Base-by-base conservation (phyloP, 257 asterid genomes). In the Orobanche coerulescens region DNA sequence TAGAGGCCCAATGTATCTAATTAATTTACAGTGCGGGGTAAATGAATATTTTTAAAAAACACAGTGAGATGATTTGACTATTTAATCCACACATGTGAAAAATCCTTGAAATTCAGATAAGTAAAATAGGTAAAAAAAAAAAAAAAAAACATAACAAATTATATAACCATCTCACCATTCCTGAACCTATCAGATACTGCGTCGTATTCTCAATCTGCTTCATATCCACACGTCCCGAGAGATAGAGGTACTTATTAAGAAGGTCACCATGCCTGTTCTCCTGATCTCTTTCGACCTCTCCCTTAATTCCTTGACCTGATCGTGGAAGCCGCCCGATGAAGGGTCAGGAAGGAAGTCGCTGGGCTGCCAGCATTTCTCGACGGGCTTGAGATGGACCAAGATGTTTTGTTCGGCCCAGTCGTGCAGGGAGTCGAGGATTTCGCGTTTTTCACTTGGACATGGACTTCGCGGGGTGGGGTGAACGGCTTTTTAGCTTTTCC, bases 251-350 rank as follows among this genome's bases (percentile, higher is more conserved):
- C 25, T 73, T 80, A 59, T 85, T 82, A 57, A 82, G 87, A 64
- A 82, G 85, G 69, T 84, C 90, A 7, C 94, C 90, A 12, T 85
- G 94, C 79, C 95, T 75, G 67, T 86, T 83, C 65, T 83, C 91
- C 76, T 86, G 58, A 86, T 68, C 67, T 79, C 95, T 70, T 65
- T 83, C 75, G 80, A 68, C 63, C 96, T 79, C 67, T 79, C 77
- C 62, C 96, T 75, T 28, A 88, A 86, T 28, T 85, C 96, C 76
- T 61, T 78, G 57, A 88, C 84, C 65, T 82, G 92, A 16, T 88
- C 92, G 0, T 88, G 75, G 66, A 88, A 88, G 30, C 94, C 90
- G 62, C 82, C 94, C 0, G 86, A 77, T n/a, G 92, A 74, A 16
- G 92, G 75, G 49, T 84, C 89, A 0, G 94, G 94, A 26, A 88